Percentiles rank a stretch among this genome's conserved stretches.
Evolutionary conservation across 2,329 filamentous ascomycete genomes (phyloP).

Genomic region (Aspergillus eucalypticola): DNA sequence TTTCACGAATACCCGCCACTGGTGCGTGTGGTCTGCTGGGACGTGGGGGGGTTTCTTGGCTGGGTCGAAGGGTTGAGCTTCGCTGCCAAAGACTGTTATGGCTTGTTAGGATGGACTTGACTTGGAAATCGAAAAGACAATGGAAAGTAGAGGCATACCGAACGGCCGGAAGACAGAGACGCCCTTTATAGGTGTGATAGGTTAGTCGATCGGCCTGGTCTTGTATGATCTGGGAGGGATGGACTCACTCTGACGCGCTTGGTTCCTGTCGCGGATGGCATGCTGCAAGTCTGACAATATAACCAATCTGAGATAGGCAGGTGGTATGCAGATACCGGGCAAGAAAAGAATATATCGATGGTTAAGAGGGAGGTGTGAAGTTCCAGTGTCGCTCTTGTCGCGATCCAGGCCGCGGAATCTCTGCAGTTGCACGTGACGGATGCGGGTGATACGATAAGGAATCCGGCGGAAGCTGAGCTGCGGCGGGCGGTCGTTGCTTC

Average conservation of each 20-base stretch:
- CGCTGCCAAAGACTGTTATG: conserved; percentile 70
- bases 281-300: conserved; percentile 25
- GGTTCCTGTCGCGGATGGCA: conserved; percentile 56
- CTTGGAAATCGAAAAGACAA: not conserved
- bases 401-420: conserved; percentile 4
- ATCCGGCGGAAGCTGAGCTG: conserved; percentile 14
- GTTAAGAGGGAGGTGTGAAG: not conserved
- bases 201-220: conserved; percentile 22
- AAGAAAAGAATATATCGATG: too few species aligned
- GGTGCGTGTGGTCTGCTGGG: conserved; percentile 91
- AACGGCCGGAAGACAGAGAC: conserved; percentile 52
- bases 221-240: not conserved
- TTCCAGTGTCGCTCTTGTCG: not conserved
- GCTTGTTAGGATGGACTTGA: not conserved
- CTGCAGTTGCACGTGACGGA: conserved; percentile 26
- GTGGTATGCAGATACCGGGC: not conserved
- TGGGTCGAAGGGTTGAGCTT: conserved; percentile 76
- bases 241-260: conserved; percentile 54
- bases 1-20: conserved; percentile 92
- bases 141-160: conserved; percentile 31
- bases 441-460: conserved; percentile 25
- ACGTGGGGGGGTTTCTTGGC: conserved; percentile 72
- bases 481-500: not conserved
- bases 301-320: not conserved
- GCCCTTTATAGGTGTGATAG: conserved; percentile 32